Evolutionary conservation across 768 basidiomycete species (phyloP), one percentile per base, ranked within the genome.

Genomic region (Russula virescens): DNA sequence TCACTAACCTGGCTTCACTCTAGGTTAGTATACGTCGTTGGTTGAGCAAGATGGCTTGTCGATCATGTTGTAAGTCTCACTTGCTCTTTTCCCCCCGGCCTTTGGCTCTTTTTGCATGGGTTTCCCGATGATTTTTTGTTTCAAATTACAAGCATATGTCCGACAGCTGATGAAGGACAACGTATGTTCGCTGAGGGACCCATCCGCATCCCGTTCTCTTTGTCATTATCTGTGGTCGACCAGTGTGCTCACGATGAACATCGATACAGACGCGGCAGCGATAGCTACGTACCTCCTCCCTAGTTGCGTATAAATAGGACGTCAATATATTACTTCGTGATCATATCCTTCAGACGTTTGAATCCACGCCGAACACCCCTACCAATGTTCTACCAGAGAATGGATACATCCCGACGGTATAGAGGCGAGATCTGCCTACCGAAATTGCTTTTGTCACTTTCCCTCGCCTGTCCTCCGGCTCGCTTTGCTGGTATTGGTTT

Each of bases 61-160:
- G 35, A 34, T 54, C 14, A 28, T 46, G 8, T 19, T 21, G 67
- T 66, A 58, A 63, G 65, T 55, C 50, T 11, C 11, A 25, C 26
- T 26, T 48, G 14, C 13, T 38, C 53, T n/a, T 31, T 51, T 47
- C 16, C 6, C 25, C n/a, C 8, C 13, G 1, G 25, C 5, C 26
- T 31, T 31, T 31, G 31, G 21, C n/a, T 50, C 5, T 42, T 11
- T 65, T 40, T 19, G 26, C 28, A 43, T 58, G 18, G 23, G 42
- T 34, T 28, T 55, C 60, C 64, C 66, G 21, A 68, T 68, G 67
- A 68, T 68, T 57, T 63, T 23, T 51, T 40, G 60, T 16, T 47
- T 40, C 5, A 54, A 43, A 60, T 62, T 66, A 68, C 67, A 68
- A 68, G 67, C 67, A 68, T 68, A 68, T 68, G 67, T 68, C 67